Conservation (phyloP, 1,284 basidiomycete genomes). For the Earliella scabrosa region DNA sequence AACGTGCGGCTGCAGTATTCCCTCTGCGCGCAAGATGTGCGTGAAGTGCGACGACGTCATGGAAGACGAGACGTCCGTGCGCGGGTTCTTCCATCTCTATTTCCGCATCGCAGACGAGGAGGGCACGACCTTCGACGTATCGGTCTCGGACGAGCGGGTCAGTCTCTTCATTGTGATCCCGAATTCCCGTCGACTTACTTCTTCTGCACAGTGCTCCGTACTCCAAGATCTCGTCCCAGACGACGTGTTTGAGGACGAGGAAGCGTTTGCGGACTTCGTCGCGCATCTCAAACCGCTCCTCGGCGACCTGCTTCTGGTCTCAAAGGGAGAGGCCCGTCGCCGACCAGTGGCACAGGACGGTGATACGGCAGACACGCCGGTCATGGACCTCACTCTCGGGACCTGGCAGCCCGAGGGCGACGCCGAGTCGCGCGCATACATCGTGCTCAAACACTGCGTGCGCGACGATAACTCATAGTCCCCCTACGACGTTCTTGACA, state of each 20-base stretch:
- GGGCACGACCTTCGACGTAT: constrained; percentile 45
- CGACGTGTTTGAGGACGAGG: constrained; percentile 44
- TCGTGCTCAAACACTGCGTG: constrained; percentile 17
- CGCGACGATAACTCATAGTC: constrained; percentile 1
- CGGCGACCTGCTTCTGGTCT: constrained; percentile 40
- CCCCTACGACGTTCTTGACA: neutral
- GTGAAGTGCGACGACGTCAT: constrained; percentile 50
- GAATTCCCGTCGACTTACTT: neutral
- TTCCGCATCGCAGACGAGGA: constrained; percentile 54
- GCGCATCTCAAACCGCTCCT: constrained; percentile 47
- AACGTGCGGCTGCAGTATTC: constrained; percentile 41
- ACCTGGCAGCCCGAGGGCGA: constrained; percentile 21
- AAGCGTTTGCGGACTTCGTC: constrained; percentile 42
- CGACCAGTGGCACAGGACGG: constrained; percentile 7
- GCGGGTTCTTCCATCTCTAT: constrained; percentile 51
- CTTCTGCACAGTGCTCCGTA: constrained; percentile 42
- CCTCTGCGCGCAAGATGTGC: constrained; percentile 48
- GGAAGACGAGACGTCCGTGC: constrained; percentile 50
- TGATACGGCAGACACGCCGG: constrained; percentile 1
- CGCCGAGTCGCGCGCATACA: constrained; percentile 12
- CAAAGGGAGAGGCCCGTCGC: constrained; percentile 16
- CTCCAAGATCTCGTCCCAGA: constrained; percentile 47
- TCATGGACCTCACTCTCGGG: constrained; percentile 21
- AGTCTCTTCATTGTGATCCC: constrained; percentile 3
- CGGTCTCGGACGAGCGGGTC: constrained; percentile 41